Evolutionary conservation across 371 early-diverging fungal species (phyloP), one percentile per base, ranked within the genome.

Genomic region (Lichtheimia hyalospora): DNA sequence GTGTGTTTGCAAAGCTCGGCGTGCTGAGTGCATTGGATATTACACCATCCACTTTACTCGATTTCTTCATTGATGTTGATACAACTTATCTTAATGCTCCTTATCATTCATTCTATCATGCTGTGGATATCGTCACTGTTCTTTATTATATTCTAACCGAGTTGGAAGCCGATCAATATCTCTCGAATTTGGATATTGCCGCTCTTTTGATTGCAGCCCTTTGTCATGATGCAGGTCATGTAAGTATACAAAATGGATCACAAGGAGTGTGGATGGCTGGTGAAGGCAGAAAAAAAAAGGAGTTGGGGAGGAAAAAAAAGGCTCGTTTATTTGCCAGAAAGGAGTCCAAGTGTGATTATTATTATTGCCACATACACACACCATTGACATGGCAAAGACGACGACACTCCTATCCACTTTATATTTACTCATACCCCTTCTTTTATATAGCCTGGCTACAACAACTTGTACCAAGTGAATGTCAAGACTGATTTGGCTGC

Each of bases 211-310:
- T 96, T 13, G 87, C 92, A 44, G 95, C 90, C n/a, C 71, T 96
- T 39, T 92, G 93, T 68, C 96, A 96, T 66, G 96, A 96, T 62
- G 85, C 89, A 20, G 90, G 93, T 48, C 96, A 96, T 76, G 92
- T 91, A 89, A 85, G 88, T 81, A 25, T 3, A n/a, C 44, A 40
- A 41, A 25, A 16, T 42, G 10, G 13, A 21, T 52, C 20, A 40
- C 13, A 15, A 46, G 52, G 52, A 41, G 39, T 18, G 23, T 49
- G 13, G 16, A 14, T 43, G 5, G 40, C 46, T 52, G 60, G 58
- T 49, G 41, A 34, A 58, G 39, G 48, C 44, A 54, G 34, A 60
- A 60, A 43, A 53, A 52, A 52, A 41, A 54, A 20, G 54, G 41
- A 54, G 54, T 21, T 40, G 21, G 43, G 42, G 15, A 41, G 50